These are phyloP conservation scores for Aspergillus leporis DNA, from an alignment of 495 filamentous ascomycete species.

Conservation along the genomic window DNA sequence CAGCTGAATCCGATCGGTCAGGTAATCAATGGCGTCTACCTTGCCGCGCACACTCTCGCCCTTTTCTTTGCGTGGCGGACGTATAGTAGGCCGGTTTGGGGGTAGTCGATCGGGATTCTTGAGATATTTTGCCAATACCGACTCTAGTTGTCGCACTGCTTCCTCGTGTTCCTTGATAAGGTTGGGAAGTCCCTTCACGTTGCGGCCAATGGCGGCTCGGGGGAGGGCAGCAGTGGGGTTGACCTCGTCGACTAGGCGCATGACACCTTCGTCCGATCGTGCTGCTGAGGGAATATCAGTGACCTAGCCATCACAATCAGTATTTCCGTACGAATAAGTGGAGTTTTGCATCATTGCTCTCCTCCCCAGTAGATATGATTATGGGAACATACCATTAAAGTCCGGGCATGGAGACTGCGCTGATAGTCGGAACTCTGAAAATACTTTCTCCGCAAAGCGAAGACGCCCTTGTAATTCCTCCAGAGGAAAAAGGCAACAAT, in stretches of 20 bases:
- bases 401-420: constrained; percentile 82
- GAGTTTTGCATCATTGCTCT: background rate
- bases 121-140: constrained; percentile 82
- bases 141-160: constrained; percentile 78
- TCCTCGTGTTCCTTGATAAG: constrained; percentile 83
- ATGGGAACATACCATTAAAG: constrained; percentile 68
- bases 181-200: constrained; percentile 82
- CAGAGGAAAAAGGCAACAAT: constrained; percentile 81
- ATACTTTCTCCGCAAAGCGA: constrained; percentile 70
- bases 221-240: constrained; percentile 75
- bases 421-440: constrained; percentile 90
- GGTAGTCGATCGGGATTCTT: constrained; percentile 84
- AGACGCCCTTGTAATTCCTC: constrained; percentile 80
- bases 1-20: constrained; percentile 78
- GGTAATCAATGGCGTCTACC: constrained; percentile 92
- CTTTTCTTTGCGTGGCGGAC: constrained; percentile 70
- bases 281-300: constrained; percentile 77
- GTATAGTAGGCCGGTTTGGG: constrained; percentile 72
- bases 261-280: constrained; percentile 82
- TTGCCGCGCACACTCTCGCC: constrained; percentile 45
- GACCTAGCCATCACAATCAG: constrained; percentile 51
- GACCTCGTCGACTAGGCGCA: constrained; percentile 72
- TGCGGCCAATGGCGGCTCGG: constrained; percentile 80
- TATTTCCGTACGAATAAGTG: constrained; percentile 8
- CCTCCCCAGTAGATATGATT: background rate